phyloP scores from a whole-genome alignment of 352 stramenopile species.

The Phytophthora ohioensis region DNA sequence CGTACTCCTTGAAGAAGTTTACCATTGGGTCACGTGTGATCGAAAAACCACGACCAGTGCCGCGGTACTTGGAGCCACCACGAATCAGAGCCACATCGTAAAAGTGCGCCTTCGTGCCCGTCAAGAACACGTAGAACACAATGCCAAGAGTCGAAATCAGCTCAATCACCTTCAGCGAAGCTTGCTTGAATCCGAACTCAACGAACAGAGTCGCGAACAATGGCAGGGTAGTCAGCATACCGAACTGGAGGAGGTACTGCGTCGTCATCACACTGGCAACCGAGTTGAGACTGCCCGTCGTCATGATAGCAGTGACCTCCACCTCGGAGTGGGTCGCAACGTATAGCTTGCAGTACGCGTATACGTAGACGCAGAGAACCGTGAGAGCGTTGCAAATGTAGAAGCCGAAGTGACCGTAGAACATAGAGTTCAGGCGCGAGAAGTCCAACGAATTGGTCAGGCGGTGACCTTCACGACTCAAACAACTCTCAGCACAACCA shows the following conservation, averaged over 20 bases:
- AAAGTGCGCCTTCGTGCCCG: slow-evolving; percentile 89
- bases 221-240: slow-evolving; percentile 85
- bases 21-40: slow-evolving; percentile 90
- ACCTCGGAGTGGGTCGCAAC: slow-evolving; percentile 77
- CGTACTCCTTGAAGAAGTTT: slow-evolving; percentile 91
- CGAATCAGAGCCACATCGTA: slow-evolving; percentile 87
- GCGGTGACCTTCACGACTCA: slow-evolving; percentile 85
- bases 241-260: slow-evolving; percentile 89
- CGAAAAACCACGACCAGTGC: slow-evolving; percentile 86
- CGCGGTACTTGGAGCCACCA: slow-evolving; percentile 87
- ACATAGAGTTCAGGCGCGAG: slow-evolving; percentile 91
- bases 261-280: slow-evolving; percentile 86
- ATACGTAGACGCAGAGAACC: slow-evolving; percentile 87
- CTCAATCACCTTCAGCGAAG: slow-evolving; percentile 77
- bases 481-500: slow-evolving; percentile 79
- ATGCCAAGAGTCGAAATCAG: slow-evolving; percentile 82
- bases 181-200: slow-evolving; percentile 84
- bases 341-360: slow-evolving; percentile 88
- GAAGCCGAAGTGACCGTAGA: slow-evolving; percentile 89
- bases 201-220: slow-evolving; percentile 82
- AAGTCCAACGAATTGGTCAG: slow-evolving; percentile 85
- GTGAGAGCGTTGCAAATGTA: slow-evolving; percentile 92
- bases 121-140: slow-evolving; percentile 91
- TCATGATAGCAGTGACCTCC: slow-evolving; percentile 63
- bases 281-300: slow-evolving; percentile 65